Conservation (phyloP, 129 eudicot species). For the Flaveria bidentis region DNA sequence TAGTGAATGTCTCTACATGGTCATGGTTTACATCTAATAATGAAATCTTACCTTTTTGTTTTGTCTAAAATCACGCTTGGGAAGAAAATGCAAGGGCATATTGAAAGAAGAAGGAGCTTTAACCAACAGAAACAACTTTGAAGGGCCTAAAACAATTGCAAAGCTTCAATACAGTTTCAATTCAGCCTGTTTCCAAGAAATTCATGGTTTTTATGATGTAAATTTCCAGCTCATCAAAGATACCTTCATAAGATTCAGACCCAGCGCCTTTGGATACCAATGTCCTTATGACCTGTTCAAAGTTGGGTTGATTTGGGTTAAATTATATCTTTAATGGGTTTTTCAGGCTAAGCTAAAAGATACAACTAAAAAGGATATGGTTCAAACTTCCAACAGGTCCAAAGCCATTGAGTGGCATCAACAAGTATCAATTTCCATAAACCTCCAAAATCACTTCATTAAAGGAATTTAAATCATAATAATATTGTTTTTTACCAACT, state of each 20-base stretch:
- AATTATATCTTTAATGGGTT: not conserved
- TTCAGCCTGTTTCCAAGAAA: not conserved
- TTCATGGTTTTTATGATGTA: not conserved
- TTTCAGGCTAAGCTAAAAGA: not conserved
- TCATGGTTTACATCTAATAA: not conserved
- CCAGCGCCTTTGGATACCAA: slow-evolving; percentile 85
- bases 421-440: not conserved
- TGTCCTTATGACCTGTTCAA: slow-evolving; percentile 67
- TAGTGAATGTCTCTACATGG: not conserved
- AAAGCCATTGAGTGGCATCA: not conserved
- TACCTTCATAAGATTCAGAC: slow-evolving; percentile 80
- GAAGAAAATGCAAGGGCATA: slow-evolving; percentile 87
- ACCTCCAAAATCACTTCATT: not conserved
- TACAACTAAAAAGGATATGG: not conserved
- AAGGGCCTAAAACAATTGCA: slow-evolving; percentile 52
- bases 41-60: slow-evolving; percentile 53
- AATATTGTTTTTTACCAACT: not conserved
- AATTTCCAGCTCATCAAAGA: slow-evolving; percentile 18
- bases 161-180: slow-evolving; percentile 22
- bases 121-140: slow-evolving; percentile 80
- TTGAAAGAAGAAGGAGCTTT: slow-evolving; percentile 72
- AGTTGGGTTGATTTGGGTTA: not conserved
- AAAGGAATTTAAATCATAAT: not conserved
- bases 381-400: not conserved
- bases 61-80: slow-evolving; percentile 80